These are phyloP conservation scores for Fraxinus nigra DNA, from an alignment of 305 asterid genomes.

Conservation along the genomic window DNA sequence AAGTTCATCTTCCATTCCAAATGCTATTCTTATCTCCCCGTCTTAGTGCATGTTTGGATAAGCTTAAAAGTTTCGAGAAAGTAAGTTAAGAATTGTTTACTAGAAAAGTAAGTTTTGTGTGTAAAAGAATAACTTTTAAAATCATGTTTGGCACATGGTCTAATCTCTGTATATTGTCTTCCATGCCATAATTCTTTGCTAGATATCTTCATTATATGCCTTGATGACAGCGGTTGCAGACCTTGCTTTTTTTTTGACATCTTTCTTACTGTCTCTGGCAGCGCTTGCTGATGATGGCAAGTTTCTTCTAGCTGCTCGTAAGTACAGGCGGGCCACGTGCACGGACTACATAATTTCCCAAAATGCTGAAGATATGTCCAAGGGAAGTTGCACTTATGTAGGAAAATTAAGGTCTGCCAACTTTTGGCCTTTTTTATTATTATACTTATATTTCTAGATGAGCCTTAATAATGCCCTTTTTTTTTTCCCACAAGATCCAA, in stretches of 20 bases:
- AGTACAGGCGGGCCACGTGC: conserved; percentile 71
- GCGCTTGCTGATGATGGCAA: conserved; percentile 92
- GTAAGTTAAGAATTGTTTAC: not conserved
- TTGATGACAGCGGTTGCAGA: not conserved
- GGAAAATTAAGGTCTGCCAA: conserved; percentile 76
- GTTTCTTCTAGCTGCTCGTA: conserved; percentile 90
- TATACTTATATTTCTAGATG: not conserved
- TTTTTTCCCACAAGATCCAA: conserved; percentile 55
- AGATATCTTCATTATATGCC: not conserved
- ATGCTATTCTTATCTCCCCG: not conserved
- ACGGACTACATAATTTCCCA: conserved; percentile 80
- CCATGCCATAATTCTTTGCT: not conserved
- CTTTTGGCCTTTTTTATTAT: not conserved
- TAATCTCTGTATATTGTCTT: not conserved
- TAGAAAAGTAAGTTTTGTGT: not conserved
- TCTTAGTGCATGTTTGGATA: not conserved
- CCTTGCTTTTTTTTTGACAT: not conserved
- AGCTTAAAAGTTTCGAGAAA: not conserved
- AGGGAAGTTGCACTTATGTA: conserved; percentile 57
- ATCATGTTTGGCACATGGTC: not conserved
- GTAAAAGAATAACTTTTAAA: not conserved
- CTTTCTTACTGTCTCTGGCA: conserved; percentile 37
- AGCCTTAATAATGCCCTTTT: conserved; percentile 16
- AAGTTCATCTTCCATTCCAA: not conserved
- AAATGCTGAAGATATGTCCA: conserved; percentile 58